Base-by-base conservation (phyloP, 2,329 filamentous ascomycete species). In the Ophiobolus disseminans region DNA sequence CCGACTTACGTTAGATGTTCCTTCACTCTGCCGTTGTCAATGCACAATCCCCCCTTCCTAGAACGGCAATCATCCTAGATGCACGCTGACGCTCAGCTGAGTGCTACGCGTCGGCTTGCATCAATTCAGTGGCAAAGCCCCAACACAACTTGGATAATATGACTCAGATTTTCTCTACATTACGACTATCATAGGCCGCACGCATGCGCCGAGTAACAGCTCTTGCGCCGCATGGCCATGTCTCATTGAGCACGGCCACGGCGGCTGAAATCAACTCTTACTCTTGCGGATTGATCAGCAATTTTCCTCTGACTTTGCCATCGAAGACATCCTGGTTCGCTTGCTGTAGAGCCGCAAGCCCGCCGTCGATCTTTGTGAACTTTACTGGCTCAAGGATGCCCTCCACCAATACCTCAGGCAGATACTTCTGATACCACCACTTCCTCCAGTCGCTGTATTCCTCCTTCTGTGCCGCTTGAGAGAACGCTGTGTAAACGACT, bases 401-500 rank as follows among this genome's bases (percentile, higher is more conserved):
- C n/a, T 60, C 46, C 7, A 45, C 45, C 19, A 69, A 39, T 10
- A 65, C 61, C 21, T 58, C 57, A 3, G 62, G 60, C 7, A 68
- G 44, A 43, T 67, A 68, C 9, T 65, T 48, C 31, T 43, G 40
- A 34, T 63, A 68, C 59, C 60, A 66, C 58, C 58, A 69, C 11
- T 28, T 37, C 9, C 63, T 50, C 48, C 56, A 68, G 8, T 58
- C 50, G 13, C 35, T 44, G 30, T 61, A 30, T 21, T 67, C 51
- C 1, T 63, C 61, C 13, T 48, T 48, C 37, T 68, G 59, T 5
- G 57, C 55, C n/a, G 63, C 63, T 41, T 65, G 61, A 7, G 59
- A 63, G 44, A 66, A 69, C 5, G 57, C 42, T n/a, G 45, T 32
- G 50, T 66, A 68, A 5, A 66, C 48, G 11, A 61, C 26, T 22